These are phyloP conservation scores for Lentinula aciculospora DNA, from an alignment of 768 basidiomycete genomes.

Conservation along the genomic window DNA sequence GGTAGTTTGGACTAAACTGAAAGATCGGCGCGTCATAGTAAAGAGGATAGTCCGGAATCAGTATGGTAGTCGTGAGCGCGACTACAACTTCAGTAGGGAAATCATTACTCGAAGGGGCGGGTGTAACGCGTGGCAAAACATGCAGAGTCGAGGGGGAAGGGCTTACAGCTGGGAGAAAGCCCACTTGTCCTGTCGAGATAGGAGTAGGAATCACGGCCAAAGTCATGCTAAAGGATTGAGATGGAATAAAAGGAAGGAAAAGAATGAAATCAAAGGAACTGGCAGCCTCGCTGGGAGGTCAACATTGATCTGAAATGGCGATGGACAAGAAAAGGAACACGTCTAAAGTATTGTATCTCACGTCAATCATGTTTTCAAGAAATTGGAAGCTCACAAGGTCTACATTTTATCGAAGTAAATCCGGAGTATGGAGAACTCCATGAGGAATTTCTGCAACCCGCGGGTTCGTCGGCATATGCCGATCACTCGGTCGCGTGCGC, in stretches of 20 bases:
- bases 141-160: constrained; percentile 9
- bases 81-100: constrained; percentile 40
- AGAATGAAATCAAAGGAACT: neutral
- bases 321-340: neutral
- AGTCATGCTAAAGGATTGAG: constrained; percentile 4
- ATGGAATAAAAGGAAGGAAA: neutral
- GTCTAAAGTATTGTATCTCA: neutral
- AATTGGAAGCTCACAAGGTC: neutral
- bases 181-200: constrained; percentile 9
- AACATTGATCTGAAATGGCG: neutral
- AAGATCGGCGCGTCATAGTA: constrained; percentile 37
- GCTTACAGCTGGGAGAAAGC: neutral
- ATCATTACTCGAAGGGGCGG: constrained; percentile 24
- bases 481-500: neutral
- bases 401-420: neutral
- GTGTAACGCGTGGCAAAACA: constrained; percentile 27
- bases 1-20: constrained; percentile 43
- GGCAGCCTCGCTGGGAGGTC: constrained; percentile 3
- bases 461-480: neutral
- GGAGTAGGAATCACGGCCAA: constrained; percentile 9
- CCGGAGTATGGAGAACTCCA: too few species aligned
- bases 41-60: constrained; percentile 40
- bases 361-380: constrained; percentile 1
- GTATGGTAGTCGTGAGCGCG: constrained; percentile 41
- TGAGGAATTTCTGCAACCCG: neutral